Base-by-base conservation (phyloP, 305 asterid species). In the Nicotiana rustica region DNA sequence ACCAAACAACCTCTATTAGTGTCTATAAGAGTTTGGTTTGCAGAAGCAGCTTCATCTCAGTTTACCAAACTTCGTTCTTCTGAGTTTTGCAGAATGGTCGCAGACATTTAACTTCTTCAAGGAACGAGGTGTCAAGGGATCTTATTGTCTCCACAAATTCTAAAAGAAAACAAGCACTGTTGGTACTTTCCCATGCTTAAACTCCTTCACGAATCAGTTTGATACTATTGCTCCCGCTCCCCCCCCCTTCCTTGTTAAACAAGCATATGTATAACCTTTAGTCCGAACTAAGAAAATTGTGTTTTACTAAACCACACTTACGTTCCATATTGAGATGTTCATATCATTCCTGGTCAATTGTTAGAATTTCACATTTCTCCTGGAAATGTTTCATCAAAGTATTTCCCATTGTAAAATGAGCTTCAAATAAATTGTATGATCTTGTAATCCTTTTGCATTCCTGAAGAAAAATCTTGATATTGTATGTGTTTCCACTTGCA, bases 51-150 rank as follows among this genome's bases (percentile, higher is more conserved):
- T 15, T 81, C 77, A 77, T 79, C 77, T 60, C 55, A 82, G 81
- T 38, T 71, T 82, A 29, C 82, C 80, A 67, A 55, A 87, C 81
- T 35, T 84, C 73, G 61, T 83, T 88, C 57, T 85, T 82, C 65
- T 86, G 79, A 84, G 83, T 18, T 83, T 21, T 91, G 91, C 98
- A 96, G 99, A 96, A 96, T 83, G 99, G 99, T 80, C 90, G 98
- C 83, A 94, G 99, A 82, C 94, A 93, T 88, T 97, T 97, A 82
- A 93, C 93, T 71, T 97, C 98, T 35, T 95, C 99, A 88, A 92
- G 93, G 92, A 95, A 92, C 89, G 99, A 97, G 90, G 98, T 97
- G 49, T 97, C 99, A 60, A 95, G 99, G 90, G 99, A 97, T 90
- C 97, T 97, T 77, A 81, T 97, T 14, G 99, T 95, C 77, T 92